phyloP scores from a whole-genome alignment of 1,284 basidiomycete species.

The Rhodotorula glutinis region DNA sequence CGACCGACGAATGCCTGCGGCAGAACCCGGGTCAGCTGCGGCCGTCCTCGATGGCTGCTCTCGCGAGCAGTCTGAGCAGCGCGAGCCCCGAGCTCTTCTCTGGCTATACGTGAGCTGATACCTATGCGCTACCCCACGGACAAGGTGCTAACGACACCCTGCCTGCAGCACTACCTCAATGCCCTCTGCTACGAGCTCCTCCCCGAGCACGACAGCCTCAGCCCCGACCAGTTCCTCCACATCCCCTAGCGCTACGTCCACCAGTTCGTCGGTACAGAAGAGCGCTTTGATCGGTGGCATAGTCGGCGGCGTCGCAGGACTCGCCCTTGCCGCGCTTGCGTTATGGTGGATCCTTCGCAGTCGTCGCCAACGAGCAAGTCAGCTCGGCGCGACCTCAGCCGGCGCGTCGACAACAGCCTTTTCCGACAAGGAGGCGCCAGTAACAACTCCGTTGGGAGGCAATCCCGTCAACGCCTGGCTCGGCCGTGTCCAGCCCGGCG shows the following conservation, averaged over 20 bases:
- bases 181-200: neutral
- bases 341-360: neutral
- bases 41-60: neutral
- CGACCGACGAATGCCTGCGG: conserved; percentile 15
- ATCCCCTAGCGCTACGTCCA: neutral
- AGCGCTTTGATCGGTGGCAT: conserved; percentile 5
- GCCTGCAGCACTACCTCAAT: no score
- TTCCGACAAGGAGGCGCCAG: neutral
- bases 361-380: neutral
- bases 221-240: neutral
- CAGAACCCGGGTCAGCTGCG: conserved; percentile 15
- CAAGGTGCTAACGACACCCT: no score
- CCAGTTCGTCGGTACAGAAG: neutral
- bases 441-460: neutral
- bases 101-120: neutral
- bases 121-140: no score
- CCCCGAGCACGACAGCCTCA: neutral
- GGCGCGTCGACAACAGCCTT: no score
- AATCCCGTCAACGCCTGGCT: conserved; percentile 10
- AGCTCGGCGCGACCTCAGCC: neutral
- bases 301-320: conserved; percentile 1
- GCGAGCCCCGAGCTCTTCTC: conserved; percentile 16
- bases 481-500: neutral
- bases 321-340: neutral
- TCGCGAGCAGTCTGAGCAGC: conserved; percentile 9